Percentiles rank a stretch among this genome's conserved stretches.
Conservation (phyloP, 257 asterid species). For the Parsonsia alboflavescens region DNA sequence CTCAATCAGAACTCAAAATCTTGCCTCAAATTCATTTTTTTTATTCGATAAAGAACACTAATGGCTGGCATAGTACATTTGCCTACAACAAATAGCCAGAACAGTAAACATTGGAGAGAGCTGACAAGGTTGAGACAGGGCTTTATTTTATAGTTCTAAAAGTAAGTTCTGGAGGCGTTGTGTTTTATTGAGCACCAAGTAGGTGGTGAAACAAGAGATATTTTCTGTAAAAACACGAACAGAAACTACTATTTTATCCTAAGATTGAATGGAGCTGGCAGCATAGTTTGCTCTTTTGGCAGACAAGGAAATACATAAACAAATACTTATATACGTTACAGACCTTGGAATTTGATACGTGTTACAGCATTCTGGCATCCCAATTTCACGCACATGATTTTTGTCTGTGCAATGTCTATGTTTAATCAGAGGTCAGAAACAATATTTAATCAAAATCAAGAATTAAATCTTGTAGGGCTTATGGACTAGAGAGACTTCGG, state of each 20-base stretch:
- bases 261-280: not conserved
- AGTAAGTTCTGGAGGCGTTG: not conserved
- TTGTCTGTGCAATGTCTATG: not conserved
- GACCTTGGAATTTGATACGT: constrained; percentile 6
- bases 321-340: not conserved
- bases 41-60: not conserved
- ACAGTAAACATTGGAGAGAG: constrained; percentile 1
- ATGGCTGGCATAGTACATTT: constrained; percentile 7
- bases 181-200: not conserved
- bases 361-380: not conserved
- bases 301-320: not conserved
- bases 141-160: not conserved
- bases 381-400: not conserved
- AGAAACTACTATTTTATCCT: not conserved
- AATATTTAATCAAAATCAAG: not conserved
- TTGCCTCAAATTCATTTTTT: not conserved
- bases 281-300: not conserved
- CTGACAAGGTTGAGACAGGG: not conserved
- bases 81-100: constrained; percentile 9
- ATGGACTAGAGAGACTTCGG: not conserved
- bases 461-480: not conserved
- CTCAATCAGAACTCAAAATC: not conserved
- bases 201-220: not conserved
- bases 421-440: not conserved
- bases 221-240: too few relatives aligned